Base-by-base conservation (phyloP, 257 asterid genomes). In the Oldenlandia corymbosa region DNA sequence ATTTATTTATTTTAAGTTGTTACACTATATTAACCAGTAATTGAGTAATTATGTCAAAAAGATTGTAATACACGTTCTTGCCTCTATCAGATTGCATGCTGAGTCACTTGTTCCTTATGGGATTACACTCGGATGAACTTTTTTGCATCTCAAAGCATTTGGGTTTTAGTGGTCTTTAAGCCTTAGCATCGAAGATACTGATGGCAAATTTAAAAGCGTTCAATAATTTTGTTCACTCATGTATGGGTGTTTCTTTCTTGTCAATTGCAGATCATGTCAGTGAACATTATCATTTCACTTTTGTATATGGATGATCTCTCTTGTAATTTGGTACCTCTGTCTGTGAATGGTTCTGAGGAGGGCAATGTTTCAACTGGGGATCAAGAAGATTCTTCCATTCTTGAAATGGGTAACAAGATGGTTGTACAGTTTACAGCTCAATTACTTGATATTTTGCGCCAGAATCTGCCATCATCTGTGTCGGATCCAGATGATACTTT, bases 281-380 rank as follows among this genome's bases (percentile, higher is more conserved):
- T 84, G 84, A 92, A 87, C 79, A 82, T 87, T 66, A 75, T 85
- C 67, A 81, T 87, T 62, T 89, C 99, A 59, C 95, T 89, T 62
- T 79, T 92, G 58, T 81, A 89, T 74, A 87, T 92, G 91, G 95
- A 87, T 84, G 86, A 80, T 79, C 82, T 89, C 71, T 81, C 81
- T 68, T 76, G 67, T 58, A 85, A 84, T 77, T 68, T 75, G 66
- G 73, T 81, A 56, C 73, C 88, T 53, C 84, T 76, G 71, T 66
- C 74, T 54, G 72, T 71, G 68, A 75, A 81, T 62, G 72, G 78
- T 65, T 74, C 85, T 65, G 80, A 78, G 66, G 72, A 83, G 66
- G 64, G 68, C 62, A 76, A 65, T 82, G 72, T 61, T 62, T 72
- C 65, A 56, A 56, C 64, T 48, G 80, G 73, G 66, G 77, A 64